A percentile compares a stretch with the other conserved stretches of the same genome.
These are phyloP conservation scores for Globisporangium recalcitrans DNA, from an alignment of 352 stramenopile species.

Conservation along the genomic window DNA sequence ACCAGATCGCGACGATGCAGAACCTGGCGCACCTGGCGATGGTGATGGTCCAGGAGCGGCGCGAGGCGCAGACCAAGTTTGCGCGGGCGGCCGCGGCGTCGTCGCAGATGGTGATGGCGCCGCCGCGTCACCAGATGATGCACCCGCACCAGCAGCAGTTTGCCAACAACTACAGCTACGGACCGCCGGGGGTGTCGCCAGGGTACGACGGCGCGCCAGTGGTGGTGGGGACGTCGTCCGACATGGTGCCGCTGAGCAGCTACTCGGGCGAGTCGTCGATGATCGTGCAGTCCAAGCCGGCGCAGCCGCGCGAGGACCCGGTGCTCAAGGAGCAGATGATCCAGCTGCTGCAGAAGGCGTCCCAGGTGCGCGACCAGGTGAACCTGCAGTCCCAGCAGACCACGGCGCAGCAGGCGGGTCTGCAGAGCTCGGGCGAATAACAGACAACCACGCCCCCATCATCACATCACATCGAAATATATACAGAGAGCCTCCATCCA, in stretches of 20 bases:
- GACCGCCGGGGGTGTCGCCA: background rate
- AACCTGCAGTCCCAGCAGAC: constrained; percentile 49
- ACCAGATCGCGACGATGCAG: constrained; percentile 80
- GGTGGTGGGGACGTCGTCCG: constrained; percentile 29
- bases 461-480: background rate
- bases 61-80: constrained; percentile 60
- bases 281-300: constrained; percentile 35
- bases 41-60: constrained; percentile 83
- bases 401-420: constrained; percentile 50
- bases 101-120: constrained; percentile 42
- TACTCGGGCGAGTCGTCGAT: constrained; percentile 34
- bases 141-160: constrained; percentile 15
- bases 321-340: constrained; percentile 86
- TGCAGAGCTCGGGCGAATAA: constrained; percentile 74
- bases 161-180: constrained; percentile 6
- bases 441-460: too few species aligned
- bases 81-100: constrained; percentile 28
- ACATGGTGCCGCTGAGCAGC: constrained; percentile 69
- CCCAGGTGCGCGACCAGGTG: constrained; percentile 72
- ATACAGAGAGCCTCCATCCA: constrained; percentile 4
- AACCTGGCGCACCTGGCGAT: constrained; percentile 80
- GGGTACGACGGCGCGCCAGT: background rate
- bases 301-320: constrained; percentile 49
- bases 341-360: constrained; percentile 77
- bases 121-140: constrained; percentile 20